phyloP scores from a whole-genome alignment of 2,329 filamentous ascomycete species.

The Cyphellophora attinorum region DNA sequence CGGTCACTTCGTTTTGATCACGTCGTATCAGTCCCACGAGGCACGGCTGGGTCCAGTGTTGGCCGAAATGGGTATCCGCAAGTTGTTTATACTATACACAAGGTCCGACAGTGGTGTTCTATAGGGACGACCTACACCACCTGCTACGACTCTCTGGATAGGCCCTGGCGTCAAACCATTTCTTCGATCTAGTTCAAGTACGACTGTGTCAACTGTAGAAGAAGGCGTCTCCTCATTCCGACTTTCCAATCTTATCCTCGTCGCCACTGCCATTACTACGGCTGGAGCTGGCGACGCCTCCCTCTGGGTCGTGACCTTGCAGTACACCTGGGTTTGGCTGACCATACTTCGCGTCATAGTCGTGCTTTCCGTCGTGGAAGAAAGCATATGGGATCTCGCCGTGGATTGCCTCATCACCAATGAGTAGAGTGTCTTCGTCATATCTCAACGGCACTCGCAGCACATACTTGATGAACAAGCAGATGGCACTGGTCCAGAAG shows the following conservation, averaged over 20 bases:
- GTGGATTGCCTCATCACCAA: conserved; percentile 40
- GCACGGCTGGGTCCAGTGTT: too few relatives aligned
- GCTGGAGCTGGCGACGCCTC: background rate
- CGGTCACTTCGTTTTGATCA: too few relatives aligned
- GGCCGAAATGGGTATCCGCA: too few relatives aligned
- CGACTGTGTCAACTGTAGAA: too few relatives aligned
- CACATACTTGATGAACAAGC: conserved; percentile 43
- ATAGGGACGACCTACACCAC: too few relatives aligned
- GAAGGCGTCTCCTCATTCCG: too few relatives aligned
- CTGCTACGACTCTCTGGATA: too few relatives aligned
- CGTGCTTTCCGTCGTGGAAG: conserved; percentile 18
- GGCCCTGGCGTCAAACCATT: too few relatives aligned
- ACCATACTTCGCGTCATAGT: conserved; percentile 3
- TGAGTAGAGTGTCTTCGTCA: conserved; percentile 34
- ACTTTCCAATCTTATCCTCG: background rate
- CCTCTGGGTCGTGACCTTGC: conserved; percentile 2
- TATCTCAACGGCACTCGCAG: conserved; percentile 38
- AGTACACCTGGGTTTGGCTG: background rate
- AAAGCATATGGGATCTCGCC: conserved; percentile 35
- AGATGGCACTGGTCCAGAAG: conserved; percentile 40
- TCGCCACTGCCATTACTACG: background rate
- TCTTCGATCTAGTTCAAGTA: too few relatives aligned
- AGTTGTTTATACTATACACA: too few relatives aligned
- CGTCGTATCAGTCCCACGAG: too few relatives aligned
- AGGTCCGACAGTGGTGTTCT: too few relatives aligned